These are phyloP conservation scores for Theobroma cacao DNA, from an alignment of 345 rosid genomes.

Conservation along the genomic window DNA sequence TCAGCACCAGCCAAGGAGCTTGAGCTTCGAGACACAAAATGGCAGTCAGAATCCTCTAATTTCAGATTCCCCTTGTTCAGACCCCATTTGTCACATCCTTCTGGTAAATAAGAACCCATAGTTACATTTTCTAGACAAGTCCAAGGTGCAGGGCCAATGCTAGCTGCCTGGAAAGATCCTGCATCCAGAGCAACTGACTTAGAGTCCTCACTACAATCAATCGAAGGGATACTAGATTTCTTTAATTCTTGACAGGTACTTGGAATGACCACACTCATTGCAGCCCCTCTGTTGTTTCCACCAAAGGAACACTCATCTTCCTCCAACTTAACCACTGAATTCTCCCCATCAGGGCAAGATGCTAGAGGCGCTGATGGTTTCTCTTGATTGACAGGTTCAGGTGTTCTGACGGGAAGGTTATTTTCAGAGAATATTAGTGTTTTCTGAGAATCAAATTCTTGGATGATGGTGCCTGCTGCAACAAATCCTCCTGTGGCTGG, in stretches of 20 bases:
- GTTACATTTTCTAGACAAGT: conserved; percentile 28
- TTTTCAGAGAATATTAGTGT: conserved; percentile 25
- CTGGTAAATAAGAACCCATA: conserved; percentile 20
- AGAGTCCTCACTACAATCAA: conserved; percentile 33
- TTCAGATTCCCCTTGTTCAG: conserved; percentile 26
- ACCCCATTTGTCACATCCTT: conserved; percentile 20
- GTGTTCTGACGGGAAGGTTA: conserved; percentile 15
- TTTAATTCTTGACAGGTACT: conserved; percentile 17
- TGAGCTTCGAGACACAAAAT: conserved; percentile 30
- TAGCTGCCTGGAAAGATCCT: conserved; percentile 27
- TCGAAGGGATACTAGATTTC: conserved; percentile 6
- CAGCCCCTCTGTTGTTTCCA: conserved; percentile 20
- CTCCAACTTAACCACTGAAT: conserved; percentile 47
- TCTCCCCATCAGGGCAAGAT: conserved; percentile 25
- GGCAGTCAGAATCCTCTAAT: conserved; percentile 30
- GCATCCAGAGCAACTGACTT: conserved; percentile 23
- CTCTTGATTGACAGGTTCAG: conserved; percentile 24
- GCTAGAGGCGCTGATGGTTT: conserved; percentile 5
- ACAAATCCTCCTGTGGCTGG: conserved; percentile 64
- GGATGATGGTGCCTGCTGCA: conserved; percentile 46
- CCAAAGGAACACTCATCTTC: conserved; percentile 37
- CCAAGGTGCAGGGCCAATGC: conserved; percentile 30
- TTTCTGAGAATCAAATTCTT: conserved; percentile 43
- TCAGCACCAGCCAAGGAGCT: conserved; percentile 39
- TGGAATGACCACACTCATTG: conserved; percentile 15